Evolutionary conservation across 345 rosid species (phyloP).

Genomic region (Aethionema arabicum): DNA sequence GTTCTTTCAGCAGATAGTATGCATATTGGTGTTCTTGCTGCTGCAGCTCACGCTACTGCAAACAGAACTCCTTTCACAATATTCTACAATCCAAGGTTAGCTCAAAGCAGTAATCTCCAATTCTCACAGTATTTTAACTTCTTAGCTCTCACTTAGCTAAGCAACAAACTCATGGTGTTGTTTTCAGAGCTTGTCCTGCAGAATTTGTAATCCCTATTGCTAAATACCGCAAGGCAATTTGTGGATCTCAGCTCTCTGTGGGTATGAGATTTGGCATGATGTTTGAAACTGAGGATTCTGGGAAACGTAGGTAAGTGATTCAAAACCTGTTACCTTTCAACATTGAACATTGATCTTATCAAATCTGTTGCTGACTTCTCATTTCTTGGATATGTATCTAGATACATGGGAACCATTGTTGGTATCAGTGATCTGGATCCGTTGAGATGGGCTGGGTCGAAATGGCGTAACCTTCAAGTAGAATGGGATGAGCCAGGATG

Average conservation of each 20-base stretch:
- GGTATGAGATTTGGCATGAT: conserved; percentile 99
- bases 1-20: conserved; percentile 97
- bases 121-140: not conserved
- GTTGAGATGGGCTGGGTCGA: conserved; percentile 94
- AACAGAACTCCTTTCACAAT: conserved; percentile 82
- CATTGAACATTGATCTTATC: not conserved
- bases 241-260: conserved; percentile 78
- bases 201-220: conserved; percentile 88
- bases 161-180: conserved; percentile 7
- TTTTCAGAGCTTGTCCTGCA: conserved; percentile 86
- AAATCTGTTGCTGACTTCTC: conserved; percentile 4
- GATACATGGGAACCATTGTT: conserved; percentile 97
- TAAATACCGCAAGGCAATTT: conserved; percentile 78
- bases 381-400: conserved; percentile 32
- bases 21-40: conserved; percentile 99
- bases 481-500: conserved; percentile 99
- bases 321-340: not conserved
- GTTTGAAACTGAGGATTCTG: conserved; percentile 98
- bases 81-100: conserved; percentile 94
- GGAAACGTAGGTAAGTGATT: conserved; percentile 71
- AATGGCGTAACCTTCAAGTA: conserved; percentile 99
- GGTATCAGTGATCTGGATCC: conserved; percentile 88
- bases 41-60: conserved; percentile 96
- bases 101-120: conserved; percentile 4
- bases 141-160: conserved; percentile 3